phyloP scores from a whole-genome alignment of 495 filamentous ascomycete species.

The Elasticomyces elasticus region DNA sequence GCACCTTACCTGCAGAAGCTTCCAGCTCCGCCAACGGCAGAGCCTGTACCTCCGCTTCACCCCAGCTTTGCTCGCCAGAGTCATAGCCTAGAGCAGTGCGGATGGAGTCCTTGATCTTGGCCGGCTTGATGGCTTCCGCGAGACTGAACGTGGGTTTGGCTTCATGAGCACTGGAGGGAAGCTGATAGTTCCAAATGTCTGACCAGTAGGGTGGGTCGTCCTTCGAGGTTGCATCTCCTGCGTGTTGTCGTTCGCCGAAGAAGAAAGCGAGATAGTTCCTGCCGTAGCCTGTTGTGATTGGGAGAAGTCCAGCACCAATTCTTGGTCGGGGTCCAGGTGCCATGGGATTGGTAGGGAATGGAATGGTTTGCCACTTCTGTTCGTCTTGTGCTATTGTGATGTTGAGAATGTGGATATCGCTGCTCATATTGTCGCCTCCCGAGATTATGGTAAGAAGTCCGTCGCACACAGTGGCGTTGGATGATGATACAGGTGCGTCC shows the following conservation, averaged over 20 bases:
- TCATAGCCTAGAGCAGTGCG: slow-evolving; percentile 34
- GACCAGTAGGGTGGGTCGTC: slow-evolving; percentile 24
- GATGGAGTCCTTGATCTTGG: slow-evolving; percentile 43
- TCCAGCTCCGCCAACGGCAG: slow-evolving; percentile 33
- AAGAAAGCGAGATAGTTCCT: slow-evolving; percentile 45
- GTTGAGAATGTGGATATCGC: slow-evolving; percentile 36
- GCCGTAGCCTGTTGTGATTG: slow-evolving; percentile 41
- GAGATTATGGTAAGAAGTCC: slow-evolving; percentile 39
- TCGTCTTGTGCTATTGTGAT: slow-evolving; percentile 29
- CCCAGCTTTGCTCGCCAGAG: slow-evolving; percentile 38
- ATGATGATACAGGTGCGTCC: slow-evolving; percentile 26
- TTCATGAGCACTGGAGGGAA: slow-evolving; percentile 30
- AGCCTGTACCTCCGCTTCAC: slow-evolving; percentile 40
- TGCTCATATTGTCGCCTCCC: slow-evolving; percentile 29
- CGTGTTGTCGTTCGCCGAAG: slow-evolving; percentile 31
- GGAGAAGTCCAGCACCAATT: slow-evolving; percentile 36
- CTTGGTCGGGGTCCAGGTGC: slow-evolving; percentile 39
- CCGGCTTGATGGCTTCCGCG: slow-evolving; percentile 31
- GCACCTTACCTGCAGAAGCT: slow-evolving; percentile 37
- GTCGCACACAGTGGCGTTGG: slow-evolving; percentile 34
- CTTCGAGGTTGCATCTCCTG: neutral
- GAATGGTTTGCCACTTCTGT: slow-evolving; percentile 35
- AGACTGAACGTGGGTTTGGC: slow-evolving; percentile 31
- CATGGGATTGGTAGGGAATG: slow-evolving; percentile 40
- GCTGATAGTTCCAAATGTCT: slow-evolving; percentile 45